Conservation (phyloP, 1,284 basidiomycete species). For the Moesziomyces sp. region DNA sequence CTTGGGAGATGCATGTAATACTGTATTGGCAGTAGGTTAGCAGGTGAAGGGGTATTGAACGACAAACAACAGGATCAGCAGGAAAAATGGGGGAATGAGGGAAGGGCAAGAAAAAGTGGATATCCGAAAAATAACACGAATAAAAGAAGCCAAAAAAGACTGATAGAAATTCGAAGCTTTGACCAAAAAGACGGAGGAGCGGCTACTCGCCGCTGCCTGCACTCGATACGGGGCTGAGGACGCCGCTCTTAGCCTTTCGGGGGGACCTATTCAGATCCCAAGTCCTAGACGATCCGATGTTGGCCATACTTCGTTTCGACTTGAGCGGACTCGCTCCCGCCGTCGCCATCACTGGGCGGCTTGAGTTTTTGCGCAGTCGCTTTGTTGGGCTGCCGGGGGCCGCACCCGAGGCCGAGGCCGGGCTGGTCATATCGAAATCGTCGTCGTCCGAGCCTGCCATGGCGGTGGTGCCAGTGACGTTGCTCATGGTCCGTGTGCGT, state of each 20-base stretch:
- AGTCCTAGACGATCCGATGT: conserved; percentile 11
- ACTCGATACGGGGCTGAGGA: conserved; percentile 38
- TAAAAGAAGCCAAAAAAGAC: conserved; percentile 16
- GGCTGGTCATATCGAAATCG: conserved; percentile 5
- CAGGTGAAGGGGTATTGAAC: neutral
- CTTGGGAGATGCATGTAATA: neutral
- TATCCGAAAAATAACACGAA: neutral
- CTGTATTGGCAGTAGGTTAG: no score
- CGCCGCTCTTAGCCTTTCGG: conserved; percentile 36
- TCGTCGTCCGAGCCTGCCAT: conserved; percentile 30
- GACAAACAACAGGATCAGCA: neutral
- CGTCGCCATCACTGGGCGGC: conserved; percentile 8
- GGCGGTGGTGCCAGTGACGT: conserved; percentile 19
- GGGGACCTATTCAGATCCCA: conserved; percentile 25
- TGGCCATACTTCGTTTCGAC: conserved; percentile 37
- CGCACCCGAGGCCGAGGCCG: conserved; percentile 11
- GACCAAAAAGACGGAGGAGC: neutral
- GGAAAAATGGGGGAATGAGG: neutral
- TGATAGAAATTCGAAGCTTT: no score
- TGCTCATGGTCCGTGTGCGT: conserved; percentile 19
- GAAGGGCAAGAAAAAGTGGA: no score
- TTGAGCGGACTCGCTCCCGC: conserved; percentile 18
- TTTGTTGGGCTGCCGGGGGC: conserved; percentile 25
- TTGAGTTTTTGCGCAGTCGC: conserved; percentile 40
- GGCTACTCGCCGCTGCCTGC: conserved; percentile 27